A percentile compares a stretch with the other conserved stretches of the same genome.
phyloP scores from a whole-genome alignment of 2,329 filamentous ascomycete genomes.

The Trichoderma pleuroti region DNA sequence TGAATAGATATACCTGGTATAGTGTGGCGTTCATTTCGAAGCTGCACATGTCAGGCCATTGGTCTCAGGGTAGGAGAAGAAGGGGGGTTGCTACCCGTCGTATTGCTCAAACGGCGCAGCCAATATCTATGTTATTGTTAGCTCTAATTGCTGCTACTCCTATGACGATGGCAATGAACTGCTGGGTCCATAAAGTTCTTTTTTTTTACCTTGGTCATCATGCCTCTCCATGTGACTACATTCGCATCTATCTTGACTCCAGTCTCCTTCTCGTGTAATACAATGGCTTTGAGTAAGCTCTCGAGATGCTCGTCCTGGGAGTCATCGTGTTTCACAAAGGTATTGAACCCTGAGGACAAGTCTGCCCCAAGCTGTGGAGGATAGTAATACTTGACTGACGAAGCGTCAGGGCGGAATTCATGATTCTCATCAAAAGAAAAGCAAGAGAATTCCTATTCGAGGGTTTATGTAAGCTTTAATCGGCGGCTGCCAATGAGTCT shows the following conservation, averaged over 20 bases:
- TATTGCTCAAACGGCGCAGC: constrained; percentile 75
- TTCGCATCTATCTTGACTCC: constrained; percentile 69
- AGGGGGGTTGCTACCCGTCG: constrained; percentile 56
- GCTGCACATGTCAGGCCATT: constrained; percentile 40
- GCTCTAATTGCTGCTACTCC: neutral
- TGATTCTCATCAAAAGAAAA: constrained; percentile 93
- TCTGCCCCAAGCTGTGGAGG: constrained; percentile 68
- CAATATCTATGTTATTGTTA: constrained; percentile 64
- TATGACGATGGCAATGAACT: neutral
- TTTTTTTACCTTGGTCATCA: constrained; percentile 84
- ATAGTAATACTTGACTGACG: constrained; percentile 85
- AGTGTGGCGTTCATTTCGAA: constrained; percentile 96
- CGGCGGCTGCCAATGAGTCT: neutral
- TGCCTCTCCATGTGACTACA: constrained; percentile 89
- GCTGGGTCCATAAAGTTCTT: constrained; percentile 11
- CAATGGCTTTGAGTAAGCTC: constrained; percentile 72
- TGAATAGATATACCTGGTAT: constrained; percentile 66
- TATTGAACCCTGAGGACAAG: constrained; percentile 76
- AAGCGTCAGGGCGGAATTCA: constrained; percentile 69
- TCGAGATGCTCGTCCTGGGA: constrained; percentile 83
- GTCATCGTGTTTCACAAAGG: constrained; percentile 80
- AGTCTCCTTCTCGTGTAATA: constrained; percentile 66
- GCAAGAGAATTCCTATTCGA: constrained; percentile 72
- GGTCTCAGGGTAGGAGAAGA: neutral
- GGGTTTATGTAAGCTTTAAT: neutral